phyloP scores from a whole-genome alignment of 495 filamentous ascomycete genomes.

The Penicillium atrosanguineum region DNA sequence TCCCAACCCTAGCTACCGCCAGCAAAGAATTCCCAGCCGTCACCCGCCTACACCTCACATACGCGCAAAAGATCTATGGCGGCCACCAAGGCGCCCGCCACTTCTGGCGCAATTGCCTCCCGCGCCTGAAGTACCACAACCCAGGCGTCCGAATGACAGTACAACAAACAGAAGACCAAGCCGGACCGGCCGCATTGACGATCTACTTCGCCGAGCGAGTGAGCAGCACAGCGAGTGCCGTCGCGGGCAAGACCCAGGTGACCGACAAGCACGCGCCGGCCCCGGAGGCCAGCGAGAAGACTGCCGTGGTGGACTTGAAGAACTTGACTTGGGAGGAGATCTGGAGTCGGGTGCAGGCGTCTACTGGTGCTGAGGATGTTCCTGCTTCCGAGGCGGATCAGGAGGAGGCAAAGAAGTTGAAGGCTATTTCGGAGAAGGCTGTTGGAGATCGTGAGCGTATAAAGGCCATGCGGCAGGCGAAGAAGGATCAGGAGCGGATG shows the following conservation, averaged over 20 bases:
- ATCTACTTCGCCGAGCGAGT: conserved; percentile 62
- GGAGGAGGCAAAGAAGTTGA: conserved; percentile 55
- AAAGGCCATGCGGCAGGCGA: conserved; percentile 56
- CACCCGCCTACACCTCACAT: conserved; percentile 79
- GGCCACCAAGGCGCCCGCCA: conserved; percentile 78
- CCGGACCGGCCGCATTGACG: conserved; percentile 63
- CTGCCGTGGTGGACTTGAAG: conserved; percentile 35
- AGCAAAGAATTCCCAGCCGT: conserved; percentile 57
- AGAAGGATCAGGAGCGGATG: conserved; percentile 60
- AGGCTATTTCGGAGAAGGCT: conserved; percentile 51
- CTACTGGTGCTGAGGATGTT: conserved; percentile 66
- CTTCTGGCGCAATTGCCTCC: conserved; percentile 83
- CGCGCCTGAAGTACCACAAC: conserved; percentile 91
- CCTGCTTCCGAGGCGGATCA: conserved; percentile 59
- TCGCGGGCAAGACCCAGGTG: conserved; percentile 21
- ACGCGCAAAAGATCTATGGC: conserved; percentile 56
- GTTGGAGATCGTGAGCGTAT: conserved; percentile 53
- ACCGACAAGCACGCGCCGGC: conserved; percentile 37
- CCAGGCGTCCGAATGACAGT: conserved; percentile 81
- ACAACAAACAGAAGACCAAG: conserved; percentile 56
- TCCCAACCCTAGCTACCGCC: conserved; percentile 54
- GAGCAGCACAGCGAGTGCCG: conserved; percentile 31
- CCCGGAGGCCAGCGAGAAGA: conserved; percentile 32
- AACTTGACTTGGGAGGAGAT: conserved; percentile 54
- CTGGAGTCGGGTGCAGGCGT: conserved; percentile 59